These are phyloP conservation scores for Mucor circinelloides DNA, from an alignment of 371 early-diverging fungal genomes.

Conservation along the genomic window DNA sequence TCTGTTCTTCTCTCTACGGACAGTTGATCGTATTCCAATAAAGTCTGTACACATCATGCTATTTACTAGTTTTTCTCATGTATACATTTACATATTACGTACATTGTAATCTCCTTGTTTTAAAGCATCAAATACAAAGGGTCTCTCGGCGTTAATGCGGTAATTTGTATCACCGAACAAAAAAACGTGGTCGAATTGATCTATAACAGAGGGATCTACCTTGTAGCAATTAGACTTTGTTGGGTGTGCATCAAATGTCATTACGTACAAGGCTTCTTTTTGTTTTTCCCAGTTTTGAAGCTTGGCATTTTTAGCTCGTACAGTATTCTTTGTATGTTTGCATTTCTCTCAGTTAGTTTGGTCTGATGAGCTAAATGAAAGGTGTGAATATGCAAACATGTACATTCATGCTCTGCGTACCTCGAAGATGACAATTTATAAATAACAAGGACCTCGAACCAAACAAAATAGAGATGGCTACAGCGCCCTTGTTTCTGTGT, in stretches of 20 bases:
- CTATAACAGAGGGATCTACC: slow-evolving; percentile 30
- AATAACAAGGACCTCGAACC: slow-evolving; percentile 64
- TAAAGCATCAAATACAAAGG: slow-evolving; percentile 56
- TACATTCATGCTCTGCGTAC: slow-evolving; percentile 38
- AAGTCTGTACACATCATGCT: slow-evolving; percentile 32
- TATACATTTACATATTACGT: background rate
- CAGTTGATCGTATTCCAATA: slow-evolving; percentile 68
- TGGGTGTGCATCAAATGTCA: background rate
- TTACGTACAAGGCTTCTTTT: slow-evolving; percentile 12
- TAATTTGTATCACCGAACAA: slow-evolving; percentile 85
- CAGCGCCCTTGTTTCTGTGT: slow-evolving; percentile 80
- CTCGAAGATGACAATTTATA: slow-evolving; percentile 76
- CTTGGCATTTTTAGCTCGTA: slow-evolving; percentile 37
- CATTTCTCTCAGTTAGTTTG: slow-evolving; percentile 39
- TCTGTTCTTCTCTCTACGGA: slow-evolving; percentile 47
- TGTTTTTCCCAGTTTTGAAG: slow-evolving; percentile 17
- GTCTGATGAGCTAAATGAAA: slow-evolving; percentile 34
- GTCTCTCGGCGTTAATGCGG: slow-evolving; percentile 63
- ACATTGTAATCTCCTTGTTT: slow-evolving; percentile 50
- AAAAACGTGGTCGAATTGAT: slow-evolving; percentile 72
- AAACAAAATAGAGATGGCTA: slow-evolving; percentile 68
- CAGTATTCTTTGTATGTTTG: slow-evolving; percentile 41
- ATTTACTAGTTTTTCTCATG: background rate
- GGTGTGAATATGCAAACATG: background rate
- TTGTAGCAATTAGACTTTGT: background rate